Evolutionary conservation across 1,284 basidiomycete genomes (phyloP).

Genomic region (Ganoderma leucocontextum): DNA sequence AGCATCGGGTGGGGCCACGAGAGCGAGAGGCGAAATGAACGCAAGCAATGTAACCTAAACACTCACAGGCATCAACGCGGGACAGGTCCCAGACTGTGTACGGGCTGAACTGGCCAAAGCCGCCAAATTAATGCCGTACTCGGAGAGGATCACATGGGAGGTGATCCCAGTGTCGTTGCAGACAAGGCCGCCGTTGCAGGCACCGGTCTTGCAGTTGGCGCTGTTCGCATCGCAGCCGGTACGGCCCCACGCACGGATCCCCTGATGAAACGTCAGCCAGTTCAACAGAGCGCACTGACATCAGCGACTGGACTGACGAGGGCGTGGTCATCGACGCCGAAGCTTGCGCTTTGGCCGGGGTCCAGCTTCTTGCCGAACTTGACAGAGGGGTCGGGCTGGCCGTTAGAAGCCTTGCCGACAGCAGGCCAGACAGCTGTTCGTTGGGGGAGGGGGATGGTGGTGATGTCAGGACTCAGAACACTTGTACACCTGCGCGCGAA

Average conservation of each 20-base stretch:
- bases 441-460: not conserved
- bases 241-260: conserved; percentile 8
- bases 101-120: conserved; percentile 4
- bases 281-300: no score
- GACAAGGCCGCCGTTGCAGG: conserved; percentile 10
- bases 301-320: no score
- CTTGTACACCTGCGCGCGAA: not conserved
- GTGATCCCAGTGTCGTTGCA: conserved; percentile 10
- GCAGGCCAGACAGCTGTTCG: conserved; percentile 8
- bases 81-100: conserved; percentile 6
- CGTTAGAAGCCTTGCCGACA: conserved; percentile 1
- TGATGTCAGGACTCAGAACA: not conserved
- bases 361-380: conserved; percentile 8
- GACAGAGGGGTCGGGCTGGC: conserved; percentile 3
- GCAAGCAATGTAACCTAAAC: not conserved
- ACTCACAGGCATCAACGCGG: conserved; percentile 2
- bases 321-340: not conserved
- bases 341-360: conserved; percentile 4
- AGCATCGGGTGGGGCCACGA: not conserved
- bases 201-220: conserved; percentile 8
- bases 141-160: conserved; percentile 4
- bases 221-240: conserved; percentile 9
- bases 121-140: conserved; percentile 7
- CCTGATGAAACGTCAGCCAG: not conserved
- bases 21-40: not conserved